Base-by-base conservation (phyloP, 371 early-diverging fungal genomes). In the Saksenaea vasiformis region DNA sequence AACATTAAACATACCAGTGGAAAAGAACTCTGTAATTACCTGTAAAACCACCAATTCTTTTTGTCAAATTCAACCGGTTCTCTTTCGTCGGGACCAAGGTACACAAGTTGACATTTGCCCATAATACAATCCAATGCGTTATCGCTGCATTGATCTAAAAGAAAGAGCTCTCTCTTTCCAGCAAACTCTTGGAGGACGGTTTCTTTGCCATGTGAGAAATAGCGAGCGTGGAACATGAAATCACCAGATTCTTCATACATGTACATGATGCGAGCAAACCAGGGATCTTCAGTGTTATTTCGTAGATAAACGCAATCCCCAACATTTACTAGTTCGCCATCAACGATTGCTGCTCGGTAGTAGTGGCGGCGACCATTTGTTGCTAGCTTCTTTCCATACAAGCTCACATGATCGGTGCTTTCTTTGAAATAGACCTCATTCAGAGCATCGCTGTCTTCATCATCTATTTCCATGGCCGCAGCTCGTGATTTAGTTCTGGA, bases 121-220 rank as follows among this genome's bases (percentile, higher is more conserved):
- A 77, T 65, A 7, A 86, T 60, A 26, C 57, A 57, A 3, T 60
- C 55, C 19, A 85, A 54, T 28, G 44, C 35, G 44, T 70, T 75
- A n/a, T 77, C 72, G n/a, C 61, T 61, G 58, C 85, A 85, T 17
- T 67, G 58, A 37, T 86, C 85, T 4, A 79, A 54, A 17, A 85
- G 54, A 56, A 82, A 80, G 35, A 84, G 58, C 65, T 86, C 87
- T 51, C 77, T 67, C 14, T 74, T 64, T 1, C 71, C 64, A 1
- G 86, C 78, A 5, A 84, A 68, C 54, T 86, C 85, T 26, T 69
- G 62, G 19, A 85, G 62, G 15, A 86, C 17, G 1, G 86, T 85
- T 37, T 83, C 77, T 37, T 67, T 68, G 4, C 85, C 85, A 41
- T 76, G 82, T 10, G 73, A 67, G 54, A 85, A 69, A 59, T 72